Evolutionary conservation across 768 basidiomycete genomes (phyloP).

Genomic region (Lanmaoa pseudosensibilis): DNA sequence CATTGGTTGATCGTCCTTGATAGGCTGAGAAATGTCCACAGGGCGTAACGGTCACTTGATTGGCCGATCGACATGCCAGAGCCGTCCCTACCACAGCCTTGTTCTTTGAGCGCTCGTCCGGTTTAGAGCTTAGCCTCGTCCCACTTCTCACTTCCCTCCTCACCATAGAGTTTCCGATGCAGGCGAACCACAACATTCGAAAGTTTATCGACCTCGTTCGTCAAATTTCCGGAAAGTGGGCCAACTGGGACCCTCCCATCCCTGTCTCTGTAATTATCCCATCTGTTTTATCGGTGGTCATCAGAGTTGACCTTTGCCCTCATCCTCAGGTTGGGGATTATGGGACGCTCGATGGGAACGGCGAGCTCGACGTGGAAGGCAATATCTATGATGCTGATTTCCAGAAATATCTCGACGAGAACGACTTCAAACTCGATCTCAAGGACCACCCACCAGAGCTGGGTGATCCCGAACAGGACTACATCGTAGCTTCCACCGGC

Average conservation of each 20-base stretch:
- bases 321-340: slow-evolving; percentile 31
- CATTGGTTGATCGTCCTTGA: neutral
- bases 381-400: slow-evolving; percentile 27
- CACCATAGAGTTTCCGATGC: neutral
- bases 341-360: slow-evolving; percentile 21
- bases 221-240: slow-evolving; percentile 28
- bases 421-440: neutral
- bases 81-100: too few relatives aligned
- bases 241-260: slow-evolving; percentile 35
- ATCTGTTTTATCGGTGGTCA: neutral
- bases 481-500: slow-evolving; percentile 23
- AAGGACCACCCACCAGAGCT: slow-evolving; percentile 1
- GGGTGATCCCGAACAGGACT: slow-evolving; percentile 13
- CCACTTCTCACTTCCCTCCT: neutral
- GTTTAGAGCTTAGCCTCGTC: neutral
- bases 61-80: neutral
- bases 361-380: slow-evolving; percentile 12
- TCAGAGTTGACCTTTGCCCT: neutral
- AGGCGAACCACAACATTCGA: neutral
- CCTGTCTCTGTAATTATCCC: slow-evolving; percentile 19
- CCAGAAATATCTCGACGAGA: slow-evolving; percentile 5
- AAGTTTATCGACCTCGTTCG: slow-evolving; percentile 11
- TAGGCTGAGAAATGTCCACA: neutral
- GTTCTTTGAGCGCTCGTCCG: neutral
- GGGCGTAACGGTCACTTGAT: neutral